Percentiles rank a stretch among this genome's conserved stretches.
These are phyloP conservation scores for Pichia sp. DNA, from an alignment of 1,139 yeast species.

Conservation along the genomic window DNA sequence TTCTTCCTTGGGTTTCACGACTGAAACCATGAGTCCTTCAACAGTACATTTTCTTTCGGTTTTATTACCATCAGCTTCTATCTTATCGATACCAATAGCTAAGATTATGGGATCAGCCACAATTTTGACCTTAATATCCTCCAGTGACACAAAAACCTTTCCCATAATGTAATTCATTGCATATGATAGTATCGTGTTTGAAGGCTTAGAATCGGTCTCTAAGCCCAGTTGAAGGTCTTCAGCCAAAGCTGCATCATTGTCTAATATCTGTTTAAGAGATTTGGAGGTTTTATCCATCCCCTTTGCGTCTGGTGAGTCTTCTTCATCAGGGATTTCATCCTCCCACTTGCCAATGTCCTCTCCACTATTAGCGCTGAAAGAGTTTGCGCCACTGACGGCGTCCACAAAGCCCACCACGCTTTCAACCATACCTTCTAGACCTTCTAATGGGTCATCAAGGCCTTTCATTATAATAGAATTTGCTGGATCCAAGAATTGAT, in stretches of 20 bases:
- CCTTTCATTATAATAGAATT: slow-evolving; percentile 12
- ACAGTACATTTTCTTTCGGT: slow-evolving; percentile 45
- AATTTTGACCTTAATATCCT: slow-evolving; percentile 44
- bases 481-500: slow-evolving; percentile 8
- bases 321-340: slow-evolving; percentile 19
- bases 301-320: slow-evolving; percentile 17
- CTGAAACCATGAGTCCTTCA: slow-evolving; percentile 37
- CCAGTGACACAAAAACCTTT: slow-evolving; percentile 49
- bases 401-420: slow-evolving; percentile 22
- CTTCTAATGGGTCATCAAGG: slow-evolving; percentile 15
- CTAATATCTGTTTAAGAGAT: slow-evolving; percentile 8
- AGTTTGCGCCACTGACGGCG: slow-evolving; percentile 17
- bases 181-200: slow-evolving; percentile 51
- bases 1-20: slow-evolving; percentile 38
- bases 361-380: slow-evolving; percentile 4
- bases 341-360: not conserved
- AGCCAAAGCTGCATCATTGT: slow-evolving; percentile 7
- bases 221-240: slow-evolving; percentile 8
- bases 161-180: slow-evolving; percentile 71
- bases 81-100: slow-evolving; percentile 40
- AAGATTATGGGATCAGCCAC: slow-evolving; percentile 48
- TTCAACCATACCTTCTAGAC: slow-evolving; percentile 19
- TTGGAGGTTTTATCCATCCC: slow-evolving; percentile 3
- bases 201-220: slow-evolving; percentile 21
- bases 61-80: slow-evolving; percentile 41